Base-by-base conservation (phyloP, 2,329 filamentous ascomycete species). In the Botrytis fabae region DNA sequence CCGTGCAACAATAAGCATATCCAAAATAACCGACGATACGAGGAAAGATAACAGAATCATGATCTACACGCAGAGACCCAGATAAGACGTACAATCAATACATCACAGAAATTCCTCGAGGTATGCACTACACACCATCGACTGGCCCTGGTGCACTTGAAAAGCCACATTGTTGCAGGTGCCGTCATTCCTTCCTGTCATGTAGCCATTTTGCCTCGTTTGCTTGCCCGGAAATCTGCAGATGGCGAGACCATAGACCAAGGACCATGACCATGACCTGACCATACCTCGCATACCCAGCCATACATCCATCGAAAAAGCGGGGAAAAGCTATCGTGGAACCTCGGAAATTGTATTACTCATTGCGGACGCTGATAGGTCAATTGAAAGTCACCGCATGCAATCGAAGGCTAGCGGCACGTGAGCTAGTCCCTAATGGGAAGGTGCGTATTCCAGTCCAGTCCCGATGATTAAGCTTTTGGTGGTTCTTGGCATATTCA, bases 391-490 rank as follows among this genome's bases (percentile, higher is more conserved):
- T 20, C 28, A 32, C 32, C 7, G 8, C 32, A 59, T 38, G 38
- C 42, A 44, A 44, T 44, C 14, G 14, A 20, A 35, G 59, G 25
- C 12, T 3, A 42, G 16, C 61, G 18, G 12, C 38, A 63, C 28
- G 7, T 9, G n/a, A 22, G 28, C 61, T 63, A 42, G 44, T 28
- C 40, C 38, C 16, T 2, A 44, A 63, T 63, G 18, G 61, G 61
- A 63, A 63, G 61, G 61, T 63, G 61, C 40, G 20, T 7, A 63
- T 5, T 22, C 16, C 14, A n/a, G 20, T 63, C 1, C 4, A 9
- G 14, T 42, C 12, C 61, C 61, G 61, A n/a, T 63, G 16, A 28
- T 63, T 40, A 63, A 63, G 61, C 61, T 44, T 63, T 63, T 28
- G 38, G 38, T 63, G 35, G 25, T 42, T 28, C 60, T 42, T 63